Evolutionary conservation across 768 basidiomycete genomes (phyloP).

Genomic region (Boletus vermiculosoides): DNA sequence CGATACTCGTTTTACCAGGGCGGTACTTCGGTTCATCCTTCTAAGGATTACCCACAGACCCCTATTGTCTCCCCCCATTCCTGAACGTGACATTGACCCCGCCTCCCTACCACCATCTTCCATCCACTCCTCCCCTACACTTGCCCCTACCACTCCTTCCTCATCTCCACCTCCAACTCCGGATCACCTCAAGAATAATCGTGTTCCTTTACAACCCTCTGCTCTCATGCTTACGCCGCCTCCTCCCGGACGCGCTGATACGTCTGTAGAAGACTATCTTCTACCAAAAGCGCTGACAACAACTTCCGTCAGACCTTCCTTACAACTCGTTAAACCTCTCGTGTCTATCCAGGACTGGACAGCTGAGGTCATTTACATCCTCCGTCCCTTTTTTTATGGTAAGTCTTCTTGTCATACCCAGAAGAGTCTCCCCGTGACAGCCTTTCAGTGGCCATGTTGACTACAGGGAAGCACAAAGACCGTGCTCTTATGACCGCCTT

Average conservation of each 20-base stretch:
- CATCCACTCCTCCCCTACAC: slow-evolving; percentile 55
- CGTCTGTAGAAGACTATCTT: slow-evolving; percentile 74
- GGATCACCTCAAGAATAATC: slow-evolving; percentile 81
- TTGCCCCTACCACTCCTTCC: slow-evolving; percentile 55
- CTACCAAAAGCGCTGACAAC: slow-evolving; percentile 79
- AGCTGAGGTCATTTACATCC: slow-evolving; percentile 65
- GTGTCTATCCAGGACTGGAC: slow-evolving; percentile 70
- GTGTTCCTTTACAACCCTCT: slow-evolving; percentile 62
- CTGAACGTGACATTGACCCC: slow-evolving; percentile 87
- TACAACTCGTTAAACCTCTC: slow-evolving; percentile 61
- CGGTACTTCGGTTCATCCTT: slow-evolving; percentile 67
- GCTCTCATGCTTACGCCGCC: slow-evolving; percentile 52
- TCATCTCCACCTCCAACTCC: slow-evolving; percentile 63
- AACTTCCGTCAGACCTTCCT: slow-evolving; percentile 67
- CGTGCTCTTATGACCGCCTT: slow-evolving; percentile 66
- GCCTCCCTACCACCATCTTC: slow-evolving; percentile 56
- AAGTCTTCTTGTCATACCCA: slow-evolving; percentile 23
- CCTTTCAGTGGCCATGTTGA: slow-evolving; percentile 25
- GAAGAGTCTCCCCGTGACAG: slow-evolving; percentile 1
- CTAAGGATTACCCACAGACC: slow-evolving; percentile 77
- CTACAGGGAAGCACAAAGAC: slow-evolving; percentile 33
- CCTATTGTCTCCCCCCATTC: slow-evolving; percentile 71
- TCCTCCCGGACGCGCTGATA: slow-evolving; percentile 49
- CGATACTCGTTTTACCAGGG: slow-evolving; percentile 45
- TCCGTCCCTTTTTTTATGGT: slow-evolving; percentile 81